A percentile compares a stretch with the other conserved stretches of the same genome.
Evolutionary conservation across 208 protist species (phyloP).

Genomic region (Trypanosoma lewisi): DNA sequence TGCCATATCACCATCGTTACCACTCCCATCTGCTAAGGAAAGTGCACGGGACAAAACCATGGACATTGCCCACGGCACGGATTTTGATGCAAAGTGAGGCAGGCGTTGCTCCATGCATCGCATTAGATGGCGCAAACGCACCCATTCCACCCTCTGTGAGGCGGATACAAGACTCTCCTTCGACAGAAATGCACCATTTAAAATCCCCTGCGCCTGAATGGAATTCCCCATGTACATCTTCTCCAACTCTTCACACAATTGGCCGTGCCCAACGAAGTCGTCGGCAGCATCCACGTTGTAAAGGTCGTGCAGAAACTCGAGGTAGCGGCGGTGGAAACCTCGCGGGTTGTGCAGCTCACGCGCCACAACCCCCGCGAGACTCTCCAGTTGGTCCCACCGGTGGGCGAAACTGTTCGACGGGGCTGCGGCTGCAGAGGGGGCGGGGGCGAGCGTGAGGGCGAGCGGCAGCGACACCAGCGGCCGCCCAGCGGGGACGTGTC

Average conservation of each 20-base stretch:
- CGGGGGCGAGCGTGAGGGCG: slow-evolving; percentile 32
- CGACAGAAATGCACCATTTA: slow-evolving; percentile 73
- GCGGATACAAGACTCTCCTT: slow-evolving; percentile 39
- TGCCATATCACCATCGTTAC: slow-evolving; percentile 50
- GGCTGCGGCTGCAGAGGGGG: slow-evolving; percentile 7
- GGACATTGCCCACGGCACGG: slow-evolving; percentile 70
- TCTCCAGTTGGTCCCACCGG: slow-evolving; percentile 39
- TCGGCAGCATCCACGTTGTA: slow-evolving; percentile 66
- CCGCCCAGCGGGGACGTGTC: slow-evolving; percentile 34
- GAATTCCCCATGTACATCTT: slow-evolving; percentile 78
- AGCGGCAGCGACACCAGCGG: slow-evolving; percentile 65
- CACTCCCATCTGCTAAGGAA: no score
- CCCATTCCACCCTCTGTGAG: slow-evolving; percentile 63
- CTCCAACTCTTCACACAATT: slow-evolving; percentile 49
- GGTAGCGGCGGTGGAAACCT: slow-evolving; percentile 56
- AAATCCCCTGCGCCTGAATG: slow-evolving; percentile 45
- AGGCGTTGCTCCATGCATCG: slow-evolving; percentile 76
- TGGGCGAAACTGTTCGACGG: slow-evolving; percentile 19
- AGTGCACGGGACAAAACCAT: slow-evolving; percentile 72
- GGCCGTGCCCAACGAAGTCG: background rate
- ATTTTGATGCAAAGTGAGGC: slow-evolving; percentile 80
- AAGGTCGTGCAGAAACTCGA: slow-evolving; percentile 85
- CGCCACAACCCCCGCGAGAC: slow-evolving; percentile 45
- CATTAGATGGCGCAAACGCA: slow-evolving; percentile 44
- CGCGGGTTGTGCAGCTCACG: slow-evolving; percentile 70